Evolutionary conservation across 257 asterid species (phyloP), one percentile per base, ranked within the genome.

Genomic region (Fraxinus cuspidata): DNA sequence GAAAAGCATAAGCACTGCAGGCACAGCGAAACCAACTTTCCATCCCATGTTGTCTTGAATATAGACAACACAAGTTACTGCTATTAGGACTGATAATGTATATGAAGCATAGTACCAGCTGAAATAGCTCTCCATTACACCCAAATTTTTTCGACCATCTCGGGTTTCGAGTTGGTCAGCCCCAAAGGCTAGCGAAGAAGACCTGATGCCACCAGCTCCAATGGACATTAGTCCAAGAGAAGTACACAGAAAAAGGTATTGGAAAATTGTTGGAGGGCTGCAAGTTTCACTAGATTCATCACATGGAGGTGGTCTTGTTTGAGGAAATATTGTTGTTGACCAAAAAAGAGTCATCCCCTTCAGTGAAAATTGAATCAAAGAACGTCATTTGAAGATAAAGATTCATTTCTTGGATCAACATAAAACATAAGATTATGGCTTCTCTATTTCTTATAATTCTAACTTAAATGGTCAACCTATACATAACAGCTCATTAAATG

Each of bases 41-140:
- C 97, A 94, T 73, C 97, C 98, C 74, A 85, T 7, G 74, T 85
- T 87, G 66, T 86, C 96, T 89, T 94, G 96, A 82, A 94, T 82
- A 64, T 90, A 90, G 51, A 93, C 98, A 10, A 93, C 78, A 27
- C 86, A 81, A 1, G 93, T 90, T 10, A 86, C 51, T 29, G 91
- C 88, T 37, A 91, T 15, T 3, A 93, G 78, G 44, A 89, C 6
- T 0, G 94, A 86, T 0, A 90, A 0, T 4, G 83, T 81, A 74
- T 42, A 75, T 0, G 82, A 28, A 49, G 91, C 96, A 64, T 91
- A 92, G 79, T 92, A 91, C 96, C 97, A 93, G 75, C 89, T 64
- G 42, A 90, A 85, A 71, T 84, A 93, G 77, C 90, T 82, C 72
- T 84, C 87, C 32, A 85, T 76, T 6, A 80, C 32, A 37, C 76